These are phyloP conservation scores for Torrubiella hemipterigena DNA, from an alignment of 2,329 filamentous ascomycete species.

Conservation along the genomic window DNA sequence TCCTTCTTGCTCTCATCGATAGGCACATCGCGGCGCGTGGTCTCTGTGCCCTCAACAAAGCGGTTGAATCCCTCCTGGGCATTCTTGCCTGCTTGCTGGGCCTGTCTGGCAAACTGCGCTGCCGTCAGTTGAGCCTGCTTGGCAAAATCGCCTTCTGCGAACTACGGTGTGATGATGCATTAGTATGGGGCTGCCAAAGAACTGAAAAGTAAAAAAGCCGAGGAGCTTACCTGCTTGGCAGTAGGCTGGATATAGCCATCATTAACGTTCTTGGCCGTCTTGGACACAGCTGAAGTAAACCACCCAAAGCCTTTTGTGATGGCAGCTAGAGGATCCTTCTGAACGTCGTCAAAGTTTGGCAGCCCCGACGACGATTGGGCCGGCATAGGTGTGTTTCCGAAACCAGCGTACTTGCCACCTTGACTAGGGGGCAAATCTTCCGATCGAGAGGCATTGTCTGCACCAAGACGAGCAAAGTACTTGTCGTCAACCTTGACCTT, in stretches of 20 bases:
- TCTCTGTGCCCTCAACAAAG: slow-evolving; percentile 69
- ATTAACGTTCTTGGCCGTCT: slow-evolving; percentile 85
- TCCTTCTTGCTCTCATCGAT: slow-evolving; percentile 59
- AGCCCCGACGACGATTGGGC: slow-evolving; percentile 33
- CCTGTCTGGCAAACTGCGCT: slow-evolving; percentile 53
- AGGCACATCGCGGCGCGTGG: slow-evolving; percentile 23
- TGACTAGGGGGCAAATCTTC: slow-evolving; percentile 72
- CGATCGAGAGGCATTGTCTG: slow-evolving; percentile 66
- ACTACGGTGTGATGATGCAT: slow-evolving; percentile 29
- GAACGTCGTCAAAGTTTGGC: slow-evolving; percentile 74
- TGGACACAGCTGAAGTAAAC: slow-evolving; percentile 78
- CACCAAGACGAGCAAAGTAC: slow-evolving; percentile 79
- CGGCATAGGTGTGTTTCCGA: slow-evolving; percentile 64
- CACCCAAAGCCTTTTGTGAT: slow-evolving; percentile 89
- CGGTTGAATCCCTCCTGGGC: slow-evolving; percentile 72
- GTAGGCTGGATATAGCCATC: slow-evolving; percentile 87
- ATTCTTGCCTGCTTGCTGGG: slow-evolving; percentile 57
- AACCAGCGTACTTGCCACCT: slow-evolving; percentile 85
- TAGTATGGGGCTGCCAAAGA: slow-evolving; percentile 9
- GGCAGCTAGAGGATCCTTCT: slow-evolving; percentile 80
- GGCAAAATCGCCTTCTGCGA: slow-evolving; percentile 70
- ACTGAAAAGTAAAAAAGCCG: no score
- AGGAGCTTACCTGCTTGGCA: slow-evolving; percentile 58
- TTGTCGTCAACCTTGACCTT: slow-evolving; percentile 64
- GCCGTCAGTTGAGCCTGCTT: slow-evolving; percentile 50